These are phyloP conservation scores for Phialocephala sp. DNA, from an alignment of 2,329 filamentous ascomycete species.

Conservation along the genomic window DNA sequence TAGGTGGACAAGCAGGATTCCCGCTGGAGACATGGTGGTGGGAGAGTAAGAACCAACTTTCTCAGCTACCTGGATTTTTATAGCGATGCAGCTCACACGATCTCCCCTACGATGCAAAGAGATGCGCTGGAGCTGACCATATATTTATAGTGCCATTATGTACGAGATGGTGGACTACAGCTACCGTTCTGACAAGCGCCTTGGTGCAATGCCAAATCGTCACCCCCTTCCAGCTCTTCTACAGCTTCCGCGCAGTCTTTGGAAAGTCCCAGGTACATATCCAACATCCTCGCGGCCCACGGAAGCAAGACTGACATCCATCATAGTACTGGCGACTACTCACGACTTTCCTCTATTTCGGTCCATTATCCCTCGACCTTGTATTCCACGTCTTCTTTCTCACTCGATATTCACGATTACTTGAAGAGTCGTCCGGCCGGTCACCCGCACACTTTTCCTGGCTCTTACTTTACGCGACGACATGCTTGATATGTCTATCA, in stretches of 20 bases:
- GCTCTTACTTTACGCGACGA: slow-evolving; percentile 85
- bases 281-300: slow-evolving; percentile 37
- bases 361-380: slow-evolving; percentile 89
- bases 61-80: not conserved
- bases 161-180: slow-evolving; percentile 96
- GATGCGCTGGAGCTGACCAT: not conserved
- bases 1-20: slow-evolving; percentile 63
- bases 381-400: slow-evolving; percentile 99
- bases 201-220: slow-evolving; percentile 93
- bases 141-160: slow-evolving; percentile 76
- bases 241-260: slow-evolving; percentile 92
- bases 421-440: slow-evolving; percentile 92
- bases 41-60: slow-evolving; percentile 54
- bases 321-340: slow-evolving; percentile 92
- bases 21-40: slow-evolving; percentile 98
- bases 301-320: slow-evolving; percentile 7
- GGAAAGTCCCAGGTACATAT: slow-evolving; percentile 81
- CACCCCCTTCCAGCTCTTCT: slow-evolving; percentile 94
- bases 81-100: not conserved
- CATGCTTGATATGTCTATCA: slow-evolving; percentile 79
- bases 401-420: slow-evolving; percentile 90
- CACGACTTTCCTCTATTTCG: slow-evolving; percentile 97
- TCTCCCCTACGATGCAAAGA: not conserved
- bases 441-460: slow-evolving; percentile 95
- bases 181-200: slow-evolving; percentile 84